These are phyloP conservation scores for Podila clonocystis DNA, from an alignment of 192 early-diverging fungal genomes.

Conservation along the genomic window DNA sequence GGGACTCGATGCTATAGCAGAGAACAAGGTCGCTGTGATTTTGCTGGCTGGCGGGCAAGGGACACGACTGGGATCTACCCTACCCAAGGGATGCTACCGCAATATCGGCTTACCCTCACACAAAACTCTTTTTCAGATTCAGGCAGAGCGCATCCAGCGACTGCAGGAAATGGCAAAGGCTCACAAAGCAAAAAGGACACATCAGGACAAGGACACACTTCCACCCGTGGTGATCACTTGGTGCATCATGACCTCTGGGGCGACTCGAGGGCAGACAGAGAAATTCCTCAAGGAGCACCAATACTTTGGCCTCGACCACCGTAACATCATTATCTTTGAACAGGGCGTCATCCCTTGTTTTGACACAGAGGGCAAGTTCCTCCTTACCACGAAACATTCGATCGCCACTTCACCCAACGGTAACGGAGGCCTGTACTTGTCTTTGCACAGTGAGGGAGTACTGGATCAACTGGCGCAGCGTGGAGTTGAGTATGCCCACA, in stretches of 20 bases:
- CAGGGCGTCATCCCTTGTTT: slow-evolving; percentile 92
- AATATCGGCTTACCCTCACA: slow-evolving; percentile 88
- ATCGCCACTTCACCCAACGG: slow-evolving; percentile 82
- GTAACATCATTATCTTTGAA: slow-evolving; percentile 90
- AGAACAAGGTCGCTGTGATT: slow-evolving; percentile 89
- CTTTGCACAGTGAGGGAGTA: slow-evolving; percentile 80
- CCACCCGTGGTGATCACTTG: slow-evolving; percentile 76
- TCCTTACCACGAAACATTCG: slow-evolving; percentile 75
- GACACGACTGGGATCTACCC: slow-evolving; percentile 77
- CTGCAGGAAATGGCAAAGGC: slow-evolving; percentile 72
- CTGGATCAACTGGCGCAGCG: slow-evolving; percentile 75
- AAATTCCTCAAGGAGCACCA: slow-evolving; percentile 73
- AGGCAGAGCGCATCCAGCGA: slow-evolving; percentile 88
- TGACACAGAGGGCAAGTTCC: slow-evolving; percentile 83
- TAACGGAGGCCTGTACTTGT: slow-evolving; percentile 91
- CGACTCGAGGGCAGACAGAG: slow-evolving; percentile 78
- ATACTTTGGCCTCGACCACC: slow-evolving; percentile 80
- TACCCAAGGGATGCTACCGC: slow-evolving; percentile 89
- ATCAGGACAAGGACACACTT: not conserved
- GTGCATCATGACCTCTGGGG: slow-evolving; percentile 96
- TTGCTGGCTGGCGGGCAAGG: slow-evolving; percentile 92
- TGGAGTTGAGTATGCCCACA: slow-evolving; percentile 84
- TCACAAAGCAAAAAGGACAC: not conserved
- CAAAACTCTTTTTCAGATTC: slow-evolving; percentile 90
- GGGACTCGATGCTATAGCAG: slow-evolving; percentile 79